Evolutionary conservation across 257 asterid species (phyloP).

Genomic region (Capsicum pubescens): DNA sequence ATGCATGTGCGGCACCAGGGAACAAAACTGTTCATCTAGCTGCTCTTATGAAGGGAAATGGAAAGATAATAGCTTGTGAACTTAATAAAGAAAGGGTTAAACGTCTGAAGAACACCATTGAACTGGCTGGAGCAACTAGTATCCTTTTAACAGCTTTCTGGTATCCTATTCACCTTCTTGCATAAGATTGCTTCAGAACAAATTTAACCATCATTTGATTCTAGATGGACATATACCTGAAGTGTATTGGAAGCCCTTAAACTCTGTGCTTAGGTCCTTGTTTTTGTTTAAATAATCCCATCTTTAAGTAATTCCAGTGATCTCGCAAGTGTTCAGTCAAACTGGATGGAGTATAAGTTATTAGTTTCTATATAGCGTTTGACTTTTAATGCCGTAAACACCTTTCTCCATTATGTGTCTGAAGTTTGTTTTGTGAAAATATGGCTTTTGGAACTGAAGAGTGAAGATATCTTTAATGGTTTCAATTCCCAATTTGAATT

Average conservation of each 20-base stretch:
- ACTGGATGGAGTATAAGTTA: background rate
- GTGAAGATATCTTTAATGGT: background rate
- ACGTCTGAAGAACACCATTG: constrained; percentile 62
- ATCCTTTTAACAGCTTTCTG: constrained; percentile 53
- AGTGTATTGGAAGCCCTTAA: constrained; percentile 1
- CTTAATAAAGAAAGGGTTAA: constrained; percentile 73
- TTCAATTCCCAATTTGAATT: constrained; percentile 1
- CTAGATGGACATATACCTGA: background rate
- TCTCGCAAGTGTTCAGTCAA: background rate
- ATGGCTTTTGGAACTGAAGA: background rate
- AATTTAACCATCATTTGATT: background rate
- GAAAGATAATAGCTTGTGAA: constrained; percentile 88
- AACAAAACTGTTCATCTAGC: constrained; percentile 96
- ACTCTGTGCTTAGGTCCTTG: background rate
- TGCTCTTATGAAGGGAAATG: constrained; percentile 84
- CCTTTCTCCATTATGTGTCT: background rate
- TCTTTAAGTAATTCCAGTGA: background rate
- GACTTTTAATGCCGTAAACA: background rate
- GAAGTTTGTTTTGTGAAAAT: constrained; percentile 1
- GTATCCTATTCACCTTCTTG: background rate
- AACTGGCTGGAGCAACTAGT: constrained; percentile 83
- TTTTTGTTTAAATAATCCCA: background rate
- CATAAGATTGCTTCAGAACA: background rate
- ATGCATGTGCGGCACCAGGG: constrained; percentile 97
- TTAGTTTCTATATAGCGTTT: background rate